A percentile compares a stretch with the other conserved stretches of the same genome.
phyloP scores from a whole-genome alignment of 306 rosid species.

The Clitoria ternatea region DNA sequence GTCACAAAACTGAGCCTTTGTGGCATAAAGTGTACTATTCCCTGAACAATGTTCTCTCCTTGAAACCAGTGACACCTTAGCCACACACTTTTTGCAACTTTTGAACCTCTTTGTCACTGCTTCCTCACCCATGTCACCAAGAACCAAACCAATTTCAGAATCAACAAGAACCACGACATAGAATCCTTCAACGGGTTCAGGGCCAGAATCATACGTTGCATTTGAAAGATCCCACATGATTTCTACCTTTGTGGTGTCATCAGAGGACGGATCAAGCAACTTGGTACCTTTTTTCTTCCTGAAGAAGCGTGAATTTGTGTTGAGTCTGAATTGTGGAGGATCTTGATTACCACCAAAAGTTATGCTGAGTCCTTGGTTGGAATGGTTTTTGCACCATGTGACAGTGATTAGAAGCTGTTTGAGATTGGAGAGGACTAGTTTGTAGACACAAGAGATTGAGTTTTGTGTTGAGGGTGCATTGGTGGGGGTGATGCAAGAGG shows the following conservation, averaged over 20 bases:
- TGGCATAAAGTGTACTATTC: constrained; percentile 44
- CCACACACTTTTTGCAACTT: neutral
- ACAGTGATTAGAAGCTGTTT: constrained; percentile 46
- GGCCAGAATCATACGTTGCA: constrained; percentile 59
- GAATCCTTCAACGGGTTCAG: constrained; percentile 73
- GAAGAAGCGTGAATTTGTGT: constrained; percentile 60
- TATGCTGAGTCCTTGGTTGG: constrained; percentile 61
- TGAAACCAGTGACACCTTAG: constrained; percentile 45
- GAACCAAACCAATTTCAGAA: constrained; percentile 59
- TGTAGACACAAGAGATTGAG: constrained; percentile 63
- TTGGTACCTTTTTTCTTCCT: constrained; percentile 75
- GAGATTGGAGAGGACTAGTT: constrained; percentile 40
- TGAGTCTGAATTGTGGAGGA: constrained; percentile 58
- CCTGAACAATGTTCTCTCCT: constrained; percentile 71
- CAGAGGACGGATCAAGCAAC: constrained; percentile 31
- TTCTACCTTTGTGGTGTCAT: constrained; percentile 30
- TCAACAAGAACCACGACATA: constrained; percentile 52
- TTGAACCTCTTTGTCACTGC: constrained; percentile 35
- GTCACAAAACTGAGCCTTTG: constrained; percentile 72
- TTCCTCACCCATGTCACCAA: constrained; percentile 64
- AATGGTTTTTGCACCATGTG: constrained; percentile 60
- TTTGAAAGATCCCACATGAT: constrained; percentile 75
- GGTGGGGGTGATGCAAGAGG: constrained; percentile 38
- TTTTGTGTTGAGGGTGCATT: constrained; percentile 53
- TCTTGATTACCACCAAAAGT: constrained; percentile 39